Evolutionary conservation across 2,329 filamentous ascomycete genomes (phyloP), one percentile per base, ranked within the genome.

Genomic region (Lojkania enalia): DNA sequence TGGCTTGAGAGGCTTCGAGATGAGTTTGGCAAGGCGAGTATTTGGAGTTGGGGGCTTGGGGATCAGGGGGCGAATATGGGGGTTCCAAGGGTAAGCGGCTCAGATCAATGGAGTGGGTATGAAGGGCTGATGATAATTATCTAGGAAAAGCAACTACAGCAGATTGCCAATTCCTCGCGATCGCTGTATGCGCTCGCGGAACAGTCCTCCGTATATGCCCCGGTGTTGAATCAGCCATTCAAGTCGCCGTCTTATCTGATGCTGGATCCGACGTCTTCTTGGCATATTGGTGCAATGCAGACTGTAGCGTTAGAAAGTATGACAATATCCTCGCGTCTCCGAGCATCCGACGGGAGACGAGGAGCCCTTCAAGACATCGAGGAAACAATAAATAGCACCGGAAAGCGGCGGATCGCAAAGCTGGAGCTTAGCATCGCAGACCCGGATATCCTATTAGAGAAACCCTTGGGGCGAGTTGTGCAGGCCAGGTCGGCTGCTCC

Each of bases 21-120:
- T 64, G 94, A 99, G 66, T 92, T 91, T 66, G 89, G 90, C 14
- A 97, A 96, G 73, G 82, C 84, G 23, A 83, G 83, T 39, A 82
- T 96, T 21, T 95, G 90, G 87, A 80, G 90, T 11, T 97, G 91
- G 86, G 91, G 87, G 0, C 67, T 90, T 16, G 87, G 95, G 66
- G 84, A 86, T 44, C 74, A 67, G 46, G 65, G 63, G 11, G 60
- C 54, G 16, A 63, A 64, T 14, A 51, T 44, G 27, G 21, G 50
- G 3, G 49, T 58, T 2, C 51, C 61, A 77, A 30, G 74, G 69
- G 37, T 79, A 74, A 32, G 72, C 77, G 25, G n/a, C 7, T 9
- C 25, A 27, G 25, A 27, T 9, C 25, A 27, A 27, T 7, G 25
- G 25, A 5, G 13, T 16, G 32, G 14, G 16, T 20, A 30, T 19